Evolutionary conservation across 2,329 filamentous ascomycete genomes (phyloP).

Genomic region (Aspergillus thermomutatus): DNA sequence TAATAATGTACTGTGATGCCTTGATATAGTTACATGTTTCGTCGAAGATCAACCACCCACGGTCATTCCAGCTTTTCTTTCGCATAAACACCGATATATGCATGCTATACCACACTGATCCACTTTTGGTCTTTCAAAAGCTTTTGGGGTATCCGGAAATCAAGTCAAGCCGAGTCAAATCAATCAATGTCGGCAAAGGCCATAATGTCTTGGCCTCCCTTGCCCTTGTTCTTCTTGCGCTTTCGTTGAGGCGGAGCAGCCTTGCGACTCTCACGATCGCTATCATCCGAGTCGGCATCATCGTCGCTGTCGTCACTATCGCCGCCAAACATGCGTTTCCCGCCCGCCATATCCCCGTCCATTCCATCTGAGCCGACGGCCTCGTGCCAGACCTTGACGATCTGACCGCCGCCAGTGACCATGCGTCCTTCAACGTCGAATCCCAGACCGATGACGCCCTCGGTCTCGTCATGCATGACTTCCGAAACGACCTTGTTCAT

Average conservation of each 20-base stretch:
- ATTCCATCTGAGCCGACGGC: conserved; percentile 54
- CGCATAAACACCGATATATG: conserved; percentile 9
- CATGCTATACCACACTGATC: background rate
- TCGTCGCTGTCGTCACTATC: conserved; percentile 43
- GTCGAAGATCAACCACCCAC: background rate
- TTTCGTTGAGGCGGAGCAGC: conserved; percentile 46
- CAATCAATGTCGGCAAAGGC: conserved; percentile 42
- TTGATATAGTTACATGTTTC: background rate
- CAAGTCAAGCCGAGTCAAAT: conserved; percentile 4
- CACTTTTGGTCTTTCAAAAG: background rate
- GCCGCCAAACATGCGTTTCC: conserved; percentile 36
- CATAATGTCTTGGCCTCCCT: conserved; percentile 40
- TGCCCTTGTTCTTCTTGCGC: conserved; percentile 44
- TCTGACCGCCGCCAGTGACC: conserved; percentile 82
- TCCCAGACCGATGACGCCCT: conserved; percentile 75
- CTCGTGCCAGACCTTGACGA: conserved; percentile 87
- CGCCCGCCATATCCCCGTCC: conserved; percentile 37
- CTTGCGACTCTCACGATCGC: conserved; percentile 44
- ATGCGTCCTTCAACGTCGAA: conserved; percentile 85
- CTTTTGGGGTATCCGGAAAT: conserved; percentile 12
- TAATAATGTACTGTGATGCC: background rate
- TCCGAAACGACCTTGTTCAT: conserved; percentile 67
- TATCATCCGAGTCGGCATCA: conserved; percentile 44
- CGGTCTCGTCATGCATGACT: conserved; percentile 76
- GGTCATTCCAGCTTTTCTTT: background rate